phyloP scores from a whole-genome alignment of 2,329 filamentous ascomycete genomes.

The Chalaropsis ovoidea region DNA sequence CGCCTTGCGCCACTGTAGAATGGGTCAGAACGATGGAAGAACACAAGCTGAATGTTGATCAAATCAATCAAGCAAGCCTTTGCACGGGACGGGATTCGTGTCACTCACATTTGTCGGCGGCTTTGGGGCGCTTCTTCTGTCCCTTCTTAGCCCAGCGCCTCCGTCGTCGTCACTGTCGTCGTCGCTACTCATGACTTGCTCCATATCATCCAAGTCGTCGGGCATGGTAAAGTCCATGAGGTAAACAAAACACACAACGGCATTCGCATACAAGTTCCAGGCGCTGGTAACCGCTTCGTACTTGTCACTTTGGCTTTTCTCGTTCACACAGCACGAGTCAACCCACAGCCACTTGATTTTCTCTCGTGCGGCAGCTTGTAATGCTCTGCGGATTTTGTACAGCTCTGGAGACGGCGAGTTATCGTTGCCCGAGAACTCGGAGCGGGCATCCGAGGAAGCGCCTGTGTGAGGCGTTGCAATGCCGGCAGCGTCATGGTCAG shows the following conservation, averaged over 20 bases:
- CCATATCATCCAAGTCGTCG: conserved; percentile 20
- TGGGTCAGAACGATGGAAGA: not conserved
- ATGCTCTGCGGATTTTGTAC: conserved; percentile 20
- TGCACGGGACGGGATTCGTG: not conserved
- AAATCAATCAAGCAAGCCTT: too few species aligned
- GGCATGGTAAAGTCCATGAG: conserved; percentile 27
- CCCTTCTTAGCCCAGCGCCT: conserved; percentile 20
- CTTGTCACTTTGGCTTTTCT: conserved; percentile 29
- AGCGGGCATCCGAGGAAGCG: conserved; percentile 17
- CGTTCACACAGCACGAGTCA: conserved; percentile 32
- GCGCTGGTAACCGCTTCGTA: conserved; percentile 30
- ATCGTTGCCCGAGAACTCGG: conserved; percentile 5
- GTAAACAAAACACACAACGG: conserved; percentile 29
- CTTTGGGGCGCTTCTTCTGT: conserved; percentile 4
- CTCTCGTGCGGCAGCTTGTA: conserved; percentile 23
- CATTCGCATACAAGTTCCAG: conserved; percentile 29
- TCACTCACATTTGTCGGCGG: conserved; percentile 16
- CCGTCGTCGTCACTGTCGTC: conserved; percentile 19
- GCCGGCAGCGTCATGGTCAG: not conserved
- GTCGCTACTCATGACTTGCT: conserved; percentile 10
- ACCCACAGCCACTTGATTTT: conserved; percentile 30
- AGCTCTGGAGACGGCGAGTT: conserved; percentile 21
- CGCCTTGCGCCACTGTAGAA: conserved; percentile 18
- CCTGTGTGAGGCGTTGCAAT: conserved; percentile 19
- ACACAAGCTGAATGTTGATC: not conserved